Percentiles rank a stretch among this genome's conserved stretches.
phyloP scores from a whole-genome alignment of 495 filamentous ascomycete species.

The Xylaria flabelliformis region DNA sequence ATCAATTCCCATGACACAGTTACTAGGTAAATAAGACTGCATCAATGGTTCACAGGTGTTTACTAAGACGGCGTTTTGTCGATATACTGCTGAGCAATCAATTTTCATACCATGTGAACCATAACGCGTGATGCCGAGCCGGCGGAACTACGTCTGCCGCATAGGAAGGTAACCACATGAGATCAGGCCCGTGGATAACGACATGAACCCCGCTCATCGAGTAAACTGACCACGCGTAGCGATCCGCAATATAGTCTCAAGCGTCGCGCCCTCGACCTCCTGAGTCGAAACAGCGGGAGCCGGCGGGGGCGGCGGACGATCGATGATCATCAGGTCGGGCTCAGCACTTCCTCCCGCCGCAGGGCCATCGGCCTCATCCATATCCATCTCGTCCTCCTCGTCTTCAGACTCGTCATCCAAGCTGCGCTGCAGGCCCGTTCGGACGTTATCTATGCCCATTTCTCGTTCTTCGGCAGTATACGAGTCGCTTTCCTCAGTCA shows the following conservation, averaged over 20 bases:
- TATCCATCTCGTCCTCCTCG: conserved; percentile 63
- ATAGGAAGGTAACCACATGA: not conserved
- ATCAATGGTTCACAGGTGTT: not conserved
- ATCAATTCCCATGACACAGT: too few relatives aligned
- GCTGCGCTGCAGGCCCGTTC: conserved; percentile 67
- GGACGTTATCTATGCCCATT: conserved; percentile 70
- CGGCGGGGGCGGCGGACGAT: conserved; percentile 48
- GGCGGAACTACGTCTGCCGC: not conserved
- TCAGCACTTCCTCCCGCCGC: not conserved
- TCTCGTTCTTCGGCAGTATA: conserved; percentile 75
- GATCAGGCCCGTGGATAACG: not conserved
- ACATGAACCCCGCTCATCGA: not conserved
- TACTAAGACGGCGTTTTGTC: not conserved
- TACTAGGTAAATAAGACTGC: not conserved
- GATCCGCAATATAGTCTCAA: conserved; percentile 61
- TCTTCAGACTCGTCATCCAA: conserved; percentile 64
- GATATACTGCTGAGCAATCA: not conserved
- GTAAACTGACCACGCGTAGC: conserved; percentile 55
- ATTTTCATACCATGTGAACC: not conserved
- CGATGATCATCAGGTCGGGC: conserved; percentile 43
- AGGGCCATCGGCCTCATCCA: conserved; percentile 50
- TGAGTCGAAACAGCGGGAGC: conserved; percentile 38
- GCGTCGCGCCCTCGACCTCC: conserved; percentile 40
- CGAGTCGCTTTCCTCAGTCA: conserved; percentile 55
- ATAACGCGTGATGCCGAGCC: not conserved